Percentiles rank a stretch among this genome's conserved stretches.
These are phyloP conservation scores for Geranium rotundifolium DNA, from an alignment of 345 rosid genomes.

Conservation along the genomic window DNA sequence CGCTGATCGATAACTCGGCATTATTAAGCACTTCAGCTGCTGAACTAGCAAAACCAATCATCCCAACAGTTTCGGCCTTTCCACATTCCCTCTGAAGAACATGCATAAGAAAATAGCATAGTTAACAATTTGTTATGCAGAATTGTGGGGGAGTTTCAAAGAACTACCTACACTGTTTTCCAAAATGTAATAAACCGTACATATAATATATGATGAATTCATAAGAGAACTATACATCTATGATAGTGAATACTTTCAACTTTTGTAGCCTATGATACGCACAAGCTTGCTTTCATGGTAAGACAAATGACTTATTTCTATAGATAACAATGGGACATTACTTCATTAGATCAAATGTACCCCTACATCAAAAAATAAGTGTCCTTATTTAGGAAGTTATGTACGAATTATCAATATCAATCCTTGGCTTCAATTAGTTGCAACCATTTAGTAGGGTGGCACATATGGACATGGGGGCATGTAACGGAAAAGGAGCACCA, in stretches of 20 bases:
- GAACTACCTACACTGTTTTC: background rate
- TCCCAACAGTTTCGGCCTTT: constrained; percentile 36
- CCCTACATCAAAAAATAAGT: no score
- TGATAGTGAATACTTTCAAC: background rate
- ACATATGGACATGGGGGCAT: no score
- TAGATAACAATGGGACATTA: background rate
- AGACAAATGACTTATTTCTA: no score
- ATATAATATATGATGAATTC: background rate
- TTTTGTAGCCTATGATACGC: background rate
- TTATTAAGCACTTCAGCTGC: constrained; percentile 55
- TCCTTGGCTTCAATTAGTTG: no score
- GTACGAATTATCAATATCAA: no score
- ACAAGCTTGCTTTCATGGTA: background rate
- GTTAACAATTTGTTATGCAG: background rate
- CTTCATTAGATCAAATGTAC: no score
- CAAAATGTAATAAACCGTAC: background rate
- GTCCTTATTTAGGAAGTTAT: no score
- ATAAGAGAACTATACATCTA: no score
- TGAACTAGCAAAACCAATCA: constrained; percentile 55
- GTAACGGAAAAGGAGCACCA: no score
- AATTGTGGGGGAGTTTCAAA: background rate
- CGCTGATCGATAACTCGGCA: constrained; percentile 60
- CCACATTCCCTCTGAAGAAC: constrained; percentile 51
- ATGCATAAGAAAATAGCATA: background rate
- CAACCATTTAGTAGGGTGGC: no score